Conservation (phyloP, 1,139 yeast genomes). For the Suhomyces bribrorum region DNA sequence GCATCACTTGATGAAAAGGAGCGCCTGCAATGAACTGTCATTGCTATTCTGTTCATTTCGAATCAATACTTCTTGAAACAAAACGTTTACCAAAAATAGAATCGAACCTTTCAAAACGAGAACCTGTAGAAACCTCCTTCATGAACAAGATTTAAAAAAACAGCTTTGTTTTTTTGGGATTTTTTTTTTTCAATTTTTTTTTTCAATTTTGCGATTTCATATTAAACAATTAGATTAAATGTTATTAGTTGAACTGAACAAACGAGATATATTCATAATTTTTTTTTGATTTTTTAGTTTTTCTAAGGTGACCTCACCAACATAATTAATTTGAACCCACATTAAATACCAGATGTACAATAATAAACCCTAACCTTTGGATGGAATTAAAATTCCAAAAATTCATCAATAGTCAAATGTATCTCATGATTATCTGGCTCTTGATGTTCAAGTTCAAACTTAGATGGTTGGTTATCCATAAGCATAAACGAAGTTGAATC, state of each 20-base stretch:
- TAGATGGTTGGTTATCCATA: conserved; percentile 5
- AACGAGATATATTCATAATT: conserved; percentile 7
- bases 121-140: neutral
- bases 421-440: conserved; percentile 14
- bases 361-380: conserved; percentile 7
- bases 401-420: conserved; percentile 30
- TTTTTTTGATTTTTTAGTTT: conserved; percentile 8
- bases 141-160: conserved; percentile 9
- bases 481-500: conserved; percentile 11
- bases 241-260: conserved; percentile 12
- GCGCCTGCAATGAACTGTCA: conserved; percentile 7
- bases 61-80: neutral
- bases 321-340: conserved; percentile 5
- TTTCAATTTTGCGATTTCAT: conserved; percentile 7
- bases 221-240: conserved; percentile 1
- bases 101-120: neutral
- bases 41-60: neutral
- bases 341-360: conserved; percentile 8
- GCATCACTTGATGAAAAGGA: conserved; percentile 11
- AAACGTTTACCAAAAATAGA: no score
- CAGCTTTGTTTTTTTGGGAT: conserved; percentile 19
- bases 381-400: conserved; percentile 24
- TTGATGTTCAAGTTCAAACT: conserved; percentile 7
- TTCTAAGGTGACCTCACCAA: conserved; percentile 1
- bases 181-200: conserved; percentile 14